Percentiles rank a stretch among this genome's conserved stretches.
These are phyloP conservation scores for Cydonia oblonga DNA, from an alignment of 331 rosid species.

Conservation along the genomic window DNA sequence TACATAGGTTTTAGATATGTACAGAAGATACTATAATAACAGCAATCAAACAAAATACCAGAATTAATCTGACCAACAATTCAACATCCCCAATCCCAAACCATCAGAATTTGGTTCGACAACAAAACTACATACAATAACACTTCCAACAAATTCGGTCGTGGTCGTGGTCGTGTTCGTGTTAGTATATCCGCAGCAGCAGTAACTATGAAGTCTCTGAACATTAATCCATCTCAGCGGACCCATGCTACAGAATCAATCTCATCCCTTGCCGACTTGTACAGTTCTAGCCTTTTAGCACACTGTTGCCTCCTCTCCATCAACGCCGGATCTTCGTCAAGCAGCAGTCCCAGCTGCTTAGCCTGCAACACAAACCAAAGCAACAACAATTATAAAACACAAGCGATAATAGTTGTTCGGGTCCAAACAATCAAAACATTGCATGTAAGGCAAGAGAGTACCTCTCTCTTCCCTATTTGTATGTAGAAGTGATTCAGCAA, in stretches of 20 bases:
- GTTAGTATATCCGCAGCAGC: neutral
- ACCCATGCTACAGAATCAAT: constrained; percentile 84
- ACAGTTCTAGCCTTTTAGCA: constrained; percentile 76
- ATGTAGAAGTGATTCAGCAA: constrained; percentile 71
- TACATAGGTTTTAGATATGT: too few species aligned
- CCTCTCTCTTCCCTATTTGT: constrained; percentile 88
- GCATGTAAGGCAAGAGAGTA: constrained; percentile 15
- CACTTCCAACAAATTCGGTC: too few species aligned
- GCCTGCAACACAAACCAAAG: constrained; percentile 33
- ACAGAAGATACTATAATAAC: too few species aligned
- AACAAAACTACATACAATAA: too few species aligned
- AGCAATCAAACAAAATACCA: too few species aligned
- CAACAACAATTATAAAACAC: neutral
- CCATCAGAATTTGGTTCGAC: too few species aligned
- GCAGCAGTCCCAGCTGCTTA: constrained; percentile 66
- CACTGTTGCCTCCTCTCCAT: constrained; percentile 90
- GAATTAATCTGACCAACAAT: too few species aligned
- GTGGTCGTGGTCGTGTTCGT: neutral
- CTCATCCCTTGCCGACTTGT: constrained; percentile 91
- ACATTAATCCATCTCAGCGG: constrained; percentile 29
- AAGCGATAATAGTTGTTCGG: too few species aligned
- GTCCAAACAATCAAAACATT: neutral
- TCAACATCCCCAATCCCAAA: too few species aligned
- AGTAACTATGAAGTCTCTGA: neutral
- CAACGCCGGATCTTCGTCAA: constrained; percentile 88